Conservation (phyloP, 371 early-diverging fungal genomes). For the Mortierella sp. region DNA sequence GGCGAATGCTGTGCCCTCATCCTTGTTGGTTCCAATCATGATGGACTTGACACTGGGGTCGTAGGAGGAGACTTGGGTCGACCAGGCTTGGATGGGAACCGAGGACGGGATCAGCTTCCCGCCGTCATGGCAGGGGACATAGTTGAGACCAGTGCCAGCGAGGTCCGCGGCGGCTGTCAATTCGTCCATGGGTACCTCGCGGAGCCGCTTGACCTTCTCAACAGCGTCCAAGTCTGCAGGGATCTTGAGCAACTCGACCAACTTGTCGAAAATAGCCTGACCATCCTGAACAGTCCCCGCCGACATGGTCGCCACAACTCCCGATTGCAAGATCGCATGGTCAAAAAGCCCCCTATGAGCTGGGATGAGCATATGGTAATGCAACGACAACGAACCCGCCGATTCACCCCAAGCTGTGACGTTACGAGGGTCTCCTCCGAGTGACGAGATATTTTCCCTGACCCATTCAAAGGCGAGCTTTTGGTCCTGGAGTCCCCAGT, state of each 20-base stretch:
- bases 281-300: constrained; percentile 20
- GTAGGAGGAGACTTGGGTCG: not conserved
- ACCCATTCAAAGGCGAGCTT: constrained; percentile 63
- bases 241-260: constrained; percentile 23
- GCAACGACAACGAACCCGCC: constrained; percentile 61
- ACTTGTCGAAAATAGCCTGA: constrained; percentile 17
- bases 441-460: constrained; percentile 58
- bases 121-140: constrained; percentile 13
- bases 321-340: constrained; percentile 56
- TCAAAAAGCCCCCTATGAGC: constrained; percentile 41
- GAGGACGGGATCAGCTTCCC: constrained; percentile 15
- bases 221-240: constrained; percentile 15
- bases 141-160: not conserved
- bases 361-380: constrained; percentile 36
- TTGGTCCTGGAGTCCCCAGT: constrained; percentile 63
- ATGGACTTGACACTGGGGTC: constrained; percentile 13
- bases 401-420: constrained; percentile 64
- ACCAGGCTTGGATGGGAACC: not conserved
- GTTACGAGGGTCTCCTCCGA: constrained; percentile 62
- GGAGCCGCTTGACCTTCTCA: constrained; percentile 32
- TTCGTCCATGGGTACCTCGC: constrained; percentile 19
- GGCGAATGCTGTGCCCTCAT: constrained; percentile 13
- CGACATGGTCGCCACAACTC: constrained; percentile 18
- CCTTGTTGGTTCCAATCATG: constrained; percentile 14
- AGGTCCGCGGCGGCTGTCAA: not conserved